Evolutionary conservation across 768 basidiomycete genomes (phyloP).

Genomic region (Panus rudis): DNA sequence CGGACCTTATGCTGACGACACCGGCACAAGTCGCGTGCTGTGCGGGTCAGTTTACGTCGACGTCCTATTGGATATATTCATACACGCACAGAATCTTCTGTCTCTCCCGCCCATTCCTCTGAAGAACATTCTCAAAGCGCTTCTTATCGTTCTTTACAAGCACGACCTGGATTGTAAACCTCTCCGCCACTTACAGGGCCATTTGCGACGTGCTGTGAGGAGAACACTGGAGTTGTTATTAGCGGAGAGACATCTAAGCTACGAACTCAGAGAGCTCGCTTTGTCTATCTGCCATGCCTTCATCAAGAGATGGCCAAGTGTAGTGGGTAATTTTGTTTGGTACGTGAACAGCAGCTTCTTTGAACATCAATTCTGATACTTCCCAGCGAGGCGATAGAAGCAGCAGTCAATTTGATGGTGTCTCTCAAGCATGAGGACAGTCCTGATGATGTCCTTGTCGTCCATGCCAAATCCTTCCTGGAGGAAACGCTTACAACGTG

Average conservation of each 20-base stretch:
- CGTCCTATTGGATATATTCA: constrained; percentile 44
- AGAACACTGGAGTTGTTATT: constrained; percentile 45
- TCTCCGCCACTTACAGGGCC: constrained; percentile 46
- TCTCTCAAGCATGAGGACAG: constrained; percentile 35
- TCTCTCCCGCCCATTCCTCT: constrained; percentile 47
- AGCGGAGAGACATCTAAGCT: constrained; percentile 39
- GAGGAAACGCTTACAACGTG: constrained; percentile 44
- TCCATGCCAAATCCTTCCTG: constrained; percentile 51
- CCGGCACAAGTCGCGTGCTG: constrained; percentile 36
- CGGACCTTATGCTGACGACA: constrained; percentile 31
- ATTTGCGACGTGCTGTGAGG: constrained; percentile 45
- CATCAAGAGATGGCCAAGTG: constrained; percentile 50
- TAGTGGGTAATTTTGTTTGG: constrained; percentile 49
- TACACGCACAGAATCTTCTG: constrained; percentile 36
- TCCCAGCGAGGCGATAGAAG: constrained; percentile 47
- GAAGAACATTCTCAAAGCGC: constrained; percentile 55
- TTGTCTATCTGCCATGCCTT: constrained; percentile 56
- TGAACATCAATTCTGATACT: not conserved
- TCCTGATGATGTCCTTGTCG: constrained; percentile 50
- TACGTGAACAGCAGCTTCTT: constrained; percentile 24
- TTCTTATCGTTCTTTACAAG: constrained; percentile 65
- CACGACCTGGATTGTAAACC: constrained; percentile 57
- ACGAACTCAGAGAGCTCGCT: constrained; percentile 61
- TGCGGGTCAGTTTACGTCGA: constrained; percentile 64
- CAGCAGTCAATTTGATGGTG: constrained; percentile 39